phyloP scores from a whole-genome alignment of 2,329 filamentous ascomycete genomes.

The Fusarium sp. region DNA sequence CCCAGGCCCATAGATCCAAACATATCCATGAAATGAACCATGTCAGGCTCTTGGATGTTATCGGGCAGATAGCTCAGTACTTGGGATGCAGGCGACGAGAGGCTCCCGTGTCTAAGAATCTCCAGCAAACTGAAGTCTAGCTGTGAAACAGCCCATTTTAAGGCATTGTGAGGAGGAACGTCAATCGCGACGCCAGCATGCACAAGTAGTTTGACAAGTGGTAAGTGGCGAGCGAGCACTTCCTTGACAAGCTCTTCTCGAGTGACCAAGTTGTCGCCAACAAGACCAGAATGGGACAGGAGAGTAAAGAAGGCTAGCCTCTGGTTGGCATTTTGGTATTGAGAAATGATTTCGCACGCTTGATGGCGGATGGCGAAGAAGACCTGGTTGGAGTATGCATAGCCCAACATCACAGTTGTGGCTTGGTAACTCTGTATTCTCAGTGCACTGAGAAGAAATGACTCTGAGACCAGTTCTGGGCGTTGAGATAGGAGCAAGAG shows the following conservation, averaged over 20 bases:
- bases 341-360: background rate
- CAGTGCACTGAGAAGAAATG: background rate
- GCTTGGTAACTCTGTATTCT: background rate
- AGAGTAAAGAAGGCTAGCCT: background rate
- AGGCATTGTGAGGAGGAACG: background rate
- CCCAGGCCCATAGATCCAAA: background rate
- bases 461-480: background rate
- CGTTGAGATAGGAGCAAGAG: background rate
- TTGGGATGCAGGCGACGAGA: background rate
- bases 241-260: constrained; percentile 7
- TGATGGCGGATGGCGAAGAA: background rate
- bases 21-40: background rate
- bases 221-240: background rate
- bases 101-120: background rate
- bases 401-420: background rate
- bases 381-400: background rate
- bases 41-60: background rate
- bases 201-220: background rate
- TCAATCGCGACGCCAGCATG: background rate
- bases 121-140: constrained; percentile 9
- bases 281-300: background rate
- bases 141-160: background rate
- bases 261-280: background rate
- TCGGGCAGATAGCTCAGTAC: background rate
- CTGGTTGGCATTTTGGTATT: background rate